phyloP scores from a whole-genome alignment of 2,329 filamentous ascomycete species.

The Neophaeococcomyces mojaviensis region DNA sequence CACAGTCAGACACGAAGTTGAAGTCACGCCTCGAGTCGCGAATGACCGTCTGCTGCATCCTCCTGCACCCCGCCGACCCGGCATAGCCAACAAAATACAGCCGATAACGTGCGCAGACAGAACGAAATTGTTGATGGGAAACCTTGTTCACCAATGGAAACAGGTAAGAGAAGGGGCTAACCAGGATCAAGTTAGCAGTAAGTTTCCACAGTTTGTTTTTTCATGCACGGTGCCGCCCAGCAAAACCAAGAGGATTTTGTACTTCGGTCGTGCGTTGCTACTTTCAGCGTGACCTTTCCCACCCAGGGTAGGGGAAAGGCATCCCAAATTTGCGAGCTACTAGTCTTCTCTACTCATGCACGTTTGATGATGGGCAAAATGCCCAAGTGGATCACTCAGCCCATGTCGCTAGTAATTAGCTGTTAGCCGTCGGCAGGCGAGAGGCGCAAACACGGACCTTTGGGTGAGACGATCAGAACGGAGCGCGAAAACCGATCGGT shows the following conservation, averaged over 20 bases:
- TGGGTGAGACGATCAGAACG: not conserved
- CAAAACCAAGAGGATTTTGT: too few species aligned
- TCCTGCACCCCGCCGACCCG: not conserved
- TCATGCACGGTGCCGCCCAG: too few species aligned
- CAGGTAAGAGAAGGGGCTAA: not conserved
- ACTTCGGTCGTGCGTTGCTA: too few species aligned
- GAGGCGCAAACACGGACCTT: not conserved
- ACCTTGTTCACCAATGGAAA: slow-evolving; percentile 5
- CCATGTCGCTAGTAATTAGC: too few species aligned
- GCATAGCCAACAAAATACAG: slow-evolving; percentile 1
- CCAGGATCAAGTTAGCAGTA: not conserved
- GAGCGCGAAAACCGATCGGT: not conserved
- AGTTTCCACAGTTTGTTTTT: not conserved
- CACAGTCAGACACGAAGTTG: not conserved
- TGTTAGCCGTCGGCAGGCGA: not conserved
- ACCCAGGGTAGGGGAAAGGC: too few species aligned
- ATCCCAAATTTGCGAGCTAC: too few species aligned
- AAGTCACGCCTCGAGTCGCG: not conserved
- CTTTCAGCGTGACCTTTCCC: too few species aligned
- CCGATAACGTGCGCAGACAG: slow-evolving; percentile 2
- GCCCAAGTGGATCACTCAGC: too few species aligned
- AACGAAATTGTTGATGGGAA: slow-evolving; percentile 8
- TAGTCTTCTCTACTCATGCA: too few species aligned
- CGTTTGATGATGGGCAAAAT: too few species aligned
- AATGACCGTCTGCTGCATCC: not conserved